A percentile compares a stretch with the other conserved stretches of the same genome.
Evolutionary conservation across 2,329 filamentous ascomycete genomes (phyloP).

Genomic region (Microdochium bolleyi): DNA sequence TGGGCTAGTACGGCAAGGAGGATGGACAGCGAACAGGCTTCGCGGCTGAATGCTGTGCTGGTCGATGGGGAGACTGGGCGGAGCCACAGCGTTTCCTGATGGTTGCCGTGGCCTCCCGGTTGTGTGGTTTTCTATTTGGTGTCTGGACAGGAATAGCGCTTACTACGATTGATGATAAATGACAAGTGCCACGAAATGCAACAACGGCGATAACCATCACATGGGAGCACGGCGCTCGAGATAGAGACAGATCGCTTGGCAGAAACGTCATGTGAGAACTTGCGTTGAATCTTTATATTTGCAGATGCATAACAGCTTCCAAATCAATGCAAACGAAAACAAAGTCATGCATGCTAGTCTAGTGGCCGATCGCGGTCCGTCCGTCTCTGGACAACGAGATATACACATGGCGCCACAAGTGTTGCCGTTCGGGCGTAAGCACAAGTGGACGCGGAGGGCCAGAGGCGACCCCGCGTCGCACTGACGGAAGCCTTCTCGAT

Average conservation of each 20-base stretch:
- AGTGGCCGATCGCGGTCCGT: background rate
- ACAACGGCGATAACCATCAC: no score
- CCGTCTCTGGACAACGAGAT: slow-evolving; percentile 3
- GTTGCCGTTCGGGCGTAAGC: no score
- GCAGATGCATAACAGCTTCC: background rate
- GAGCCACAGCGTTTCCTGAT: background rate
- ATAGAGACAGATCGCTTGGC: background rate
- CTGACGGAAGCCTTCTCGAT: no score
- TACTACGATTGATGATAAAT: background rate
- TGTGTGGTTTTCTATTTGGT: background rate
- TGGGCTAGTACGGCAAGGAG: slow-evolving; percentile 16
- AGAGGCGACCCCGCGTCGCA: no score
- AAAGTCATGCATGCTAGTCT: background rate
- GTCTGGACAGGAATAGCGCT: background rate
- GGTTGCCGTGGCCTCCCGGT: background rate
- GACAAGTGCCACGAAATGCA: background rate
- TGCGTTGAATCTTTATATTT: slow-evolving; percentile 1
- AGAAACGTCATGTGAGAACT: background rate
- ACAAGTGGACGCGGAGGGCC: no score
- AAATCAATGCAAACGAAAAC: background rate
- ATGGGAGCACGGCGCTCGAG: background rate
- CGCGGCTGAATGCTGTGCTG: background rate
- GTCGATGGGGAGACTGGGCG: background rate
- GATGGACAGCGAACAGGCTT: background rate
- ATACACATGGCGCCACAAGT: background rate